Evolutionary conservation across 2,329 filamentous ascomycete genomes (phyloP).

Genomic region (Sclerotinia minor): DNA sequence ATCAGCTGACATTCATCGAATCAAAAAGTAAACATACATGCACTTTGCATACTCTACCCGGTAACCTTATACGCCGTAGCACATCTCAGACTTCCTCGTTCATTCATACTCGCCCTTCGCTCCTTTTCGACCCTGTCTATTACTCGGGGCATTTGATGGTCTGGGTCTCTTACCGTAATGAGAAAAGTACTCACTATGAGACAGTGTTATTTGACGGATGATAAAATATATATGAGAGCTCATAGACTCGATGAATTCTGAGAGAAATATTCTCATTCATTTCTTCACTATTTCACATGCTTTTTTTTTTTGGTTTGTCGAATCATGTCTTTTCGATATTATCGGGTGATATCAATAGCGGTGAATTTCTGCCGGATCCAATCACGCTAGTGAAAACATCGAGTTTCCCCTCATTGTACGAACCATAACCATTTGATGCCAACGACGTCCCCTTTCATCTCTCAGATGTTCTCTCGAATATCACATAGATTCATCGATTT

Average conservation of each 20-base stretch:
- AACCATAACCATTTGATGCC: neutral
- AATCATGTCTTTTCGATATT: neutral
- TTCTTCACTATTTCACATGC: neutral
- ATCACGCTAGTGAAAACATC: constrained; percentile 6
- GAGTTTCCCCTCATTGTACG: constrained; percentile 7
- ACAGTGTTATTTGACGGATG: neutral
- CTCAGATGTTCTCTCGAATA: neutral
- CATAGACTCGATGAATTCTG: neutral
- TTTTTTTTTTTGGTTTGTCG: neutral
- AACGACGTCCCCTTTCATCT: neutral
- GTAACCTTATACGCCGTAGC: neutral
- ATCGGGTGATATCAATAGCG: neutral
- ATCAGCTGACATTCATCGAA: neutral
- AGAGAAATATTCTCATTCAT: neutral
- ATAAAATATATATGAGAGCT: neutral
- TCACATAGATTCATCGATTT: neutral
- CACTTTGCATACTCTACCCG: no score
- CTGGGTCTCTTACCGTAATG: neutral
- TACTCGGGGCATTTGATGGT: neutral
- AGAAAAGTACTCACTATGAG: neutral
- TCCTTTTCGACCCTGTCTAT: neutral
- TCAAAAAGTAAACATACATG: neutral
- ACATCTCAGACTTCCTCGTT: neutral
- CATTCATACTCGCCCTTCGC: neutral
- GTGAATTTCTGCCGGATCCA: constrained; percentile 17